Conservation (phyloP, 2,329 filamentous ascomycete species). For the Penicillium sp. region DNA sequence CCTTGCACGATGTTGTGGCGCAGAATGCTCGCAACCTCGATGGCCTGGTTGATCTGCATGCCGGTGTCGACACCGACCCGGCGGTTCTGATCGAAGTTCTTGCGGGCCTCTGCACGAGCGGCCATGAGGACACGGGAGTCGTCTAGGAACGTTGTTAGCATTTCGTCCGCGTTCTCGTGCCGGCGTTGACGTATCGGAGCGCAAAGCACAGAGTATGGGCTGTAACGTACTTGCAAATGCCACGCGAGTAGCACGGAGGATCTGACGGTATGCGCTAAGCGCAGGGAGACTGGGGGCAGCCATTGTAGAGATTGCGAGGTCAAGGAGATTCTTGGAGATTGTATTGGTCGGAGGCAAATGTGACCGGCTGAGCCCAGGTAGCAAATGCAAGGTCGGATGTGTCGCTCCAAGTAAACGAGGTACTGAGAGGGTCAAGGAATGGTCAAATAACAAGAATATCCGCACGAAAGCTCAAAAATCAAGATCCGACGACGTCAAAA, state of each 20-base stretch:
- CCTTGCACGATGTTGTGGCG: slow-evolving; percentile 88
- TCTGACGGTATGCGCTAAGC: slow-evolving; percentile 72
- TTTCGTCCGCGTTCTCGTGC: background rate
- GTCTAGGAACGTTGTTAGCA: slow-evolving; percentile 50
- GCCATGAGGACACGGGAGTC: slow-evolving; percentile 68
- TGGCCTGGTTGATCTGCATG: slow-evolving; percentile 71
- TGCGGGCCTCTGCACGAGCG: slow-evolving; percentile 69
- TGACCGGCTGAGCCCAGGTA: background rate
- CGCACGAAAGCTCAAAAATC: background rate
- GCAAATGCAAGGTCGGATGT: background rate
- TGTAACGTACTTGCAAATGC: slow-evolving; percentile 71
- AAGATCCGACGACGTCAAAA: background rate
- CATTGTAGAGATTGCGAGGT: slow-evolving; percentile 13
- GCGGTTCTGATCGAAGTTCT: slow-evolving; percentile 68
- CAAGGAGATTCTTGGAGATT: background rate
- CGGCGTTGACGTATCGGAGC: background rate
- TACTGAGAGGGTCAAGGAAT: background rate
- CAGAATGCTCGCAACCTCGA: slow-evolving; percentile 78
- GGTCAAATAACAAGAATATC: background rate
- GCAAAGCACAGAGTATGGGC: background rate
- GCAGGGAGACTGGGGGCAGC: slow-evolving; percentile 54
- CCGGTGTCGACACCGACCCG: slow-evolving; percentile 58
- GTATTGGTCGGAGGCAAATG: background rate
- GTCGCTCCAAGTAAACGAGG: background rate
- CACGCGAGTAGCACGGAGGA: slow-evolving; percentile 76